A percentile compares a stretch with the other conserved stretches of the same genome.
These are phyloP conservation scores for Saposhnikovia divaricata DNA, from an alignment of 129 eudicot genomes.

Conservation along the genomic window DNA sequence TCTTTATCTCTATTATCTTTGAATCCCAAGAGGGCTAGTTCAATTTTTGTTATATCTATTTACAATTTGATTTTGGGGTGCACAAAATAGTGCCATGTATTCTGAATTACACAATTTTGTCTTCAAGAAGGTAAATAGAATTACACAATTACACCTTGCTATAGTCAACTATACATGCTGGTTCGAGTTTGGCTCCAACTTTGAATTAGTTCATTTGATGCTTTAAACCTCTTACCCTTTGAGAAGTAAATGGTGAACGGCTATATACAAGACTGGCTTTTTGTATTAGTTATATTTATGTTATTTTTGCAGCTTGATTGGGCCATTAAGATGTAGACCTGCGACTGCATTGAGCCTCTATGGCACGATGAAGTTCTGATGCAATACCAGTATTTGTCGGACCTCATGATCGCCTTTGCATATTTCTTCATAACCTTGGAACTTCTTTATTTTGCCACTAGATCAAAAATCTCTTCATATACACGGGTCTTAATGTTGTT, in stretches of 20 bases:
- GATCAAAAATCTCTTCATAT: slow-evolving; percentile 45
- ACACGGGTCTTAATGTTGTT: slow-evolving; percentile 51
- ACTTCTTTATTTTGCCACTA: slow-evolving; percentile 50
- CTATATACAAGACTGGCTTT: neutral
- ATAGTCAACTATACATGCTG: no score
- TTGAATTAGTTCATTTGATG: neutral
- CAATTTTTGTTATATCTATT: neutral
- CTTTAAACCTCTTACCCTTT: neutral
- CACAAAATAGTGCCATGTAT: neutral
- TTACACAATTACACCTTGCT: no score
- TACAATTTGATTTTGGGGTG: no score
- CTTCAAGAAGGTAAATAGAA: no score
- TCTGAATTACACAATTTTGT: neutral
- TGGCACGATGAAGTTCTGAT: slow-evolving; percentile 47
- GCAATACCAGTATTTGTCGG: slow-evolving; percentile 46
- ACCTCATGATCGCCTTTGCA: slow-evolving; percentile 49
- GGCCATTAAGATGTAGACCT: slow-evolving; percentile 39
- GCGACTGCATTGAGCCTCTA: slow-evolving; percentile 45
- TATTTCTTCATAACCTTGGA: slow-evolving; percentile 56
- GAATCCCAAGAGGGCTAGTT: neutral
- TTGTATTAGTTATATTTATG: neutral
- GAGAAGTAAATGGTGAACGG: no score
- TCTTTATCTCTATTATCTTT: neutral
- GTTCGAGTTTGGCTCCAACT: no score
- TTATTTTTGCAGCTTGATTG: slow-evolving; percentile 19